Percentiles rank a stretch among this genome's conserved stretches.
phyloP scores from a whole-genome alignment of 352 stramenopile genomes.

The Pythium volutum region DNA sequence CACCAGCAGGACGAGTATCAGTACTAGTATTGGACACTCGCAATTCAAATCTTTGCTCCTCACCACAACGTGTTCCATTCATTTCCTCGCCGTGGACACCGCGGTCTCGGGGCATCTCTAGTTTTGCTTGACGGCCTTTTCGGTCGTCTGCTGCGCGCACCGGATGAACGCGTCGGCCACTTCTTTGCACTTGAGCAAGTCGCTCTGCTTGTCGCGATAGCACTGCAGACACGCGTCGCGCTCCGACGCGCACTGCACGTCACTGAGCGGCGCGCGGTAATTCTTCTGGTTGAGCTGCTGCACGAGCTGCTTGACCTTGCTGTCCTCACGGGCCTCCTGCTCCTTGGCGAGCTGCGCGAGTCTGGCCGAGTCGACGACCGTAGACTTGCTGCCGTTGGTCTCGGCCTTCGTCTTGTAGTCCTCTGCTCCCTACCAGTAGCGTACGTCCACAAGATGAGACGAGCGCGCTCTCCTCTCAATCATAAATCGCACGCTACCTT shows the following conservation, averaged over 20 bases:
- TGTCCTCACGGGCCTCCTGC: slow-evolving; percentile 60
- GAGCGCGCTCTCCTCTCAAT: neutral
- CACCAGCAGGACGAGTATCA: no score
- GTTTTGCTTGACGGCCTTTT: slow-evolving; percentile 75
- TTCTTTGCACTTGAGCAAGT: slow-evolving; percentile 84
- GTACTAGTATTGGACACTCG: no score
- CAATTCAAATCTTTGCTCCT: no score
- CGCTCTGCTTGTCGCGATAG: slow-evolving; percentile 79
- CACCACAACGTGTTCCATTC: no score
- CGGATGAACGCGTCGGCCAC: slow-evolving; percentile 82
- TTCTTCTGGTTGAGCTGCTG: slow-evolving; percentile 81
- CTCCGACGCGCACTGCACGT: slow-evolving; percentile 78
- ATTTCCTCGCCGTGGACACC: no score
- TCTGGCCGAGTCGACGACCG: slow-evolving; percentile 28
- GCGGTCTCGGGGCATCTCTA: no score
- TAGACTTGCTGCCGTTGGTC: slow-evolving; percentile 37
- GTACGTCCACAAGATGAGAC: neutral
- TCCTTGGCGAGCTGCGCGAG: slow-evolving; percentile 69
- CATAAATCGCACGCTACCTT: slow-evolving; percentile 36
- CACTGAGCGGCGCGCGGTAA: slow-evolving; percentile 73
- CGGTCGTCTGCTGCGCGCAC: slow-evolving; percentile 78
- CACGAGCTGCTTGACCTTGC: slow-evolving; percentile 71
- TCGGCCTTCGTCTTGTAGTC: slow-evolving; percentile 68
- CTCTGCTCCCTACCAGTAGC: slow-evolving; percentile 43
- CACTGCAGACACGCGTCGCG: slow-evolving; percentile 81